phyloP scores from a whole-genome alignment of 495 filamentous ascomycete species.

The Cercophora newfieldiana region DNA sequence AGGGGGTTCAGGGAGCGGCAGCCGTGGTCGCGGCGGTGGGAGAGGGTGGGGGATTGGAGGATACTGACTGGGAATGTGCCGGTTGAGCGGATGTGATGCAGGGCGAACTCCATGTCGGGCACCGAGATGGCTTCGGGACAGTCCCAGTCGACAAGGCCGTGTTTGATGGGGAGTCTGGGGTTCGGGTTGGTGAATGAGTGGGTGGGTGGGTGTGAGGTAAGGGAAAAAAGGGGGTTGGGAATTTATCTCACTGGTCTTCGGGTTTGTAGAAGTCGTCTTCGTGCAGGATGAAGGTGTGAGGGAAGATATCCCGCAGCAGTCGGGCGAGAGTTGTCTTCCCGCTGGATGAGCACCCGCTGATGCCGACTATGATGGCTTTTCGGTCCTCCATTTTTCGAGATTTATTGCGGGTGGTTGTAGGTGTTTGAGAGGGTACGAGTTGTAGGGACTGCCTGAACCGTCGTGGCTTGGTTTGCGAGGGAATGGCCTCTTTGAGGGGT shows the following conservation, averaged over 20 bases:
- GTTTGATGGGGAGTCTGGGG: slow-evolving; percentile 46
- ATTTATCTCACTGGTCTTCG: slow-evolving; percentile 67
- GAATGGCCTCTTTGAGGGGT: neutral
- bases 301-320: slow-evolving; percentile 71
- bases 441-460: neutral
- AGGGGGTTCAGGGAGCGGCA: neutral
- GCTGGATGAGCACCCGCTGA: slow-evolving; percentile 74
- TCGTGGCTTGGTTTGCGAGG: neutral
- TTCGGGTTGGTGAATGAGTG: neutral
- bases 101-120: slow-evolving; percentile 56
- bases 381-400: slow-evolving; percentile 28
- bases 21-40: slow-evolving; percentile 26
- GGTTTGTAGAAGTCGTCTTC: slow-evolving; percentile 90
- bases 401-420: neutral
- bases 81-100: slow-evolving; percentile 62
- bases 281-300: slow-evolving; percentile 75
- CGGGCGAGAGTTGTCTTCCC: slow-evolving; percentile 81
- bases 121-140: slow-evolving; percentile 73
- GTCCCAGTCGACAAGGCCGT: slow-evolving; percentile 82
- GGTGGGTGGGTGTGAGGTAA: neutral
- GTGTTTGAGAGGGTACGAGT: neutral
- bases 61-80: slow-evolving; percentile 62
- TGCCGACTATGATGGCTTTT: slow-evolving; percentile 63
- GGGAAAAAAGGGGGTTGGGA: slow-evolving; percentile 1
- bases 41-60: slow-evolving; percentile 13